Evolutionary conservation across 2,329 filamentous ascomycete genomes (phyloP), one percentile per base, ranked within the genome.

Genomic region (Fusarium camptoceras): DNA sequence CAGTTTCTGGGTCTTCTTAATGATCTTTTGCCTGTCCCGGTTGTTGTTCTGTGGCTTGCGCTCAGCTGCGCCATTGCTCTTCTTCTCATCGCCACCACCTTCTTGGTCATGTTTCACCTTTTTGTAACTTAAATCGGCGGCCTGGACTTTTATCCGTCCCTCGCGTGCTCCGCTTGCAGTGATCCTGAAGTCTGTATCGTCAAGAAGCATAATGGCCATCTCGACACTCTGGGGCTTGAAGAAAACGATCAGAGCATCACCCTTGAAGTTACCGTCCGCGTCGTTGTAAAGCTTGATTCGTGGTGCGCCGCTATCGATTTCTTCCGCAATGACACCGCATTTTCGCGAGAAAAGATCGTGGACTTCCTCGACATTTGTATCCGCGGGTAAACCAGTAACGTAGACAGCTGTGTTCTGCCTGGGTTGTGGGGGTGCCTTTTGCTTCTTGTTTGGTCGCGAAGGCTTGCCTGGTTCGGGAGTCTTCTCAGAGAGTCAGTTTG

Each of bases 191-290:
- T 94, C 89, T 7, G 91, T 92, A 75, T 94, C 93, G 78, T 97
- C 93, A 15, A 94, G 85, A 75, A 96, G 85, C 82, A 91, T 89
- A 70, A 95, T 92, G 46, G 93, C 93, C 83, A 94, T 91, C 43
- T 92, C 84, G 62, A 99, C 95, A n/a, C 93, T 97, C 77, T 97
- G 94, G 0, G 94, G 92, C 74, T 96, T 93, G 86, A 97, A 98
- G 82, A 97, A 99, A 37, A 98, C 93, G 57, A 99, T 85, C 31
- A 99, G 86, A 4, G 93, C 94, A 77, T 98, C 94, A 65, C 96
- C 96, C 78, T 98, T 98, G 85, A 97, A 97, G 18, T 89, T 88
- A 22, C 94, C 96, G 2, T 90, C 82, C 2, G 92, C 89, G 77
- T 98, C 91, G 22, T 85, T 89, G 81, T 99, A 99, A 80, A 99